A percentile compares a stretch with the other conserved stretches of the same genome.
phyloP scores from a whole-genome alignment of 371 early-diverging fungal genomes.

The Apophysomyces ossiformis region DNA sequence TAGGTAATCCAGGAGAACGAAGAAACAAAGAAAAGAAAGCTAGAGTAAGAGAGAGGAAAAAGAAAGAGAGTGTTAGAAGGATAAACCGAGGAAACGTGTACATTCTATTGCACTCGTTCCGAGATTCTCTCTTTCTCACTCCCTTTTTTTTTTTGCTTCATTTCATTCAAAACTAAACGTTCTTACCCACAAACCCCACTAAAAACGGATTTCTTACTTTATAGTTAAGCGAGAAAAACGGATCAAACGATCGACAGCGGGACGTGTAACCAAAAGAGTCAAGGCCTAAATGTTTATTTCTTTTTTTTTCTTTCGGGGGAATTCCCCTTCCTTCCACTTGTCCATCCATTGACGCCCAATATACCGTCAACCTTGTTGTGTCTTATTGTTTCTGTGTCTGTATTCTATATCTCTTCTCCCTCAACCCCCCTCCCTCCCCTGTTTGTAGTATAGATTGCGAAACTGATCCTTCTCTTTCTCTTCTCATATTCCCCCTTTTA shows the following conservation, averaged over 20 bases:
- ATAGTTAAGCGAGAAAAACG: conserved; percentile 9
- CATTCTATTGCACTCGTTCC: not conserved
- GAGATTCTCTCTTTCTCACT: not conserved
- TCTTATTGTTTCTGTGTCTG: not conserved
- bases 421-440: no score
- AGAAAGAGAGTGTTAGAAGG: no score
- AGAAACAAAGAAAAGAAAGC: not conserved
- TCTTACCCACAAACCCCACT: not conserved
- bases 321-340: not conserved
- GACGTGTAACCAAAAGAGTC: conserved; percentile 10
- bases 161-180: not conserved
- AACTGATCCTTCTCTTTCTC: not conserved
- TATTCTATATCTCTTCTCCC: not conserved
- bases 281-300: not conserved
- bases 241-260: conserved; percentile 9
- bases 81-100: no score
- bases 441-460: conserved; percentile 1
- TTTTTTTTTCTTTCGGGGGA: not conserved
- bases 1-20: not conserved
- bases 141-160: not conserved
- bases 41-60: no score
- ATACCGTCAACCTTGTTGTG: no score
- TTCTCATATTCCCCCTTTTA: no score
- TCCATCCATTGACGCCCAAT: no score
- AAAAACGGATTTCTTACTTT: not conserved